Conservation (phyloP, 768 basidiomycete species). For the Cyclocybe aegerita region DNA sequence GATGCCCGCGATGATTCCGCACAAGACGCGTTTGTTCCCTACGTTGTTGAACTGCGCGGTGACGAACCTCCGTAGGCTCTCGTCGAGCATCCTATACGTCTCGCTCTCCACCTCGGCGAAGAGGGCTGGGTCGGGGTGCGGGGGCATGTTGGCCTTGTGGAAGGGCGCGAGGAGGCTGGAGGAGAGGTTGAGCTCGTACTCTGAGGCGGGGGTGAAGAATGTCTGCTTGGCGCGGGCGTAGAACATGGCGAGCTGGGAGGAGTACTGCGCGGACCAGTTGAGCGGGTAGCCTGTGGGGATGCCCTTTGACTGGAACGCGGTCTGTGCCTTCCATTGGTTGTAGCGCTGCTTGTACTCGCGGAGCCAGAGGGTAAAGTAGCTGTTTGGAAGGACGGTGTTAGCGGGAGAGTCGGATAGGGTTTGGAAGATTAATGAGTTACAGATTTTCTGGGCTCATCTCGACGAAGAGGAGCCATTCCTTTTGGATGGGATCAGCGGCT, state of each 20-base stretch:
- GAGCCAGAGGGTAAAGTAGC: conserved; percentile 82
- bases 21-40: conserved; percentile 66
- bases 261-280: conserved; percentile 42
- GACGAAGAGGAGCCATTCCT: conserved; percentile 81
- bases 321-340: conserved; percentile 40
- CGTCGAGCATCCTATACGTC: conserved; percentile 56
- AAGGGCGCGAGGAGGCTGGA: conserved; percentile 65
- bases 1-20: conserved; percentile 65
- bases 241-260: conserved; percentile 65
- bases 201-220: conserved; percentile 71
- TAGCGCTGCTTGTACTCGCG: conserved; percentile 63
- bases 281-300: conserved; percentile 28
- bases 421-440: conserved; percentile 31
- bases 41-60: conserved; percentile 70
- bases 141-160: conserved; percentile 39
- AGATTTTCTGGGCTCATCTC: conserved; percentile 77
- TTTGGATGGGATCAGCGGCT: conserved; percentile 1
- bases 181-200: conserved; percentile 71
- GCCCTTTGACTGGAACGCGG: conserved; percentile 30
- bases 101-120: conserved; percentile 62
- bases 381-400: conserved; percentile 21
- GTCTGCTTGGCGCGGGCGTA: conserved; percentile 80
- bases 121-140: conserved; percentile 64
- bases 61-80: conserved; percentile 66
- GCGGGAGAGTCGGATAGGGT: conserved; percentile 5